A percentile compares a stretch with the other conserved stretches of the same genome.
phyloP scores from a whole-genome alignment of 805 yeast species.

The Teunomyces atbi region DNA sequence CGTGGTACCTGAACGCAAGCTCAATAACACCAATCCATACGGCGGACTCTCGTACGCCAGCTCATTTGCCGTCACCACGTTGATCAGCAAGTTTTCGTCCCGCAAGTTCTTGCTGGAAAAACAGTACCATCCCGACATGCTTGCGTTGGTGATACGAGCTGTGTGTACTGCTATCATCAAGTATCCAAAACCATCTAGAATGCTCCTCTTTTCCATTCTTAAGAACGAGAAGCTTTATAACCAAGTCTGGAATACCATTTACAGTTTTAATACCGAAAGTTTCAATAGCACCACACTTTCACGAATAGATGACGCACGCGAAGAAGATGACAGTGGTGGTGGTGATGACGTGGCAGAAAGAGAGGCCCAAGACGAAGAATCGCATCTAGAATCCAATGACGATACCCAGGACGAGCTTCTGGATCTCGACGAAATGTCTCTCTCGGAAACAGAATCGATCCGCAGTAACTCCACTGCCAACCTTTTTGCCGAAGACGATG shows the following conservation, averaged over 20 bases:
- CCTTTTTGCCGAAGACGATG: neutral
- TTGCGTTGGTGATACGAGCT: slow-evolving; percentile 59
- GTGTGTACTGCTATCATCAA: slow-evolving; percentile 53
- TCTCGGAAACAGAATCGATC: slow-evolving; percentile 1
- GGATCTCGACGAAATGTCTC: neutral
- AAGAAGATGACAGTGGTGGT: neutral
- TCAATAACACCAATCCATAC: slow-evolving; percentile 31
- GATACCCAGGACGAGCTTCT: slow-evolving; percentile 9
- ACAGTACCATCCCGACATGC: slow-evolving; percentile 48
- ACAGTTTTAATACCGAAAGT: slow-evolving; percentile 23
- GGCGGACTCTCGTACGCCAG: slow-evolving; percentile 54
- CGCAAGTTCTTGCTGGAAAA: slow-evolving; percentile 34
- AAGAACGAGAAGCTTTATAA: slow-evolving; percentile 41
- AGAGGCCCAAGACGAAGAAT: neutral
- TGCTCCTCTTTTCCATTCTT: slow-evolving; percentile 50
- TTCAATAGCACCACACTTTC: slow-evolving; percentile 20
- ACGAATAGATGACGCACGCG: slow-evolving; percentile 7
- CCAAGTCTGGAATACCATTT: slow-evolving; percentile 33
- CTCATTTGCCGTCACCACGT: slow-evolving; percentile 43
- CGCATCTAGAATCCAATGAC: neutral
- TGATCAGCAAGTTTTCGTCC: slow-evolving; percentile 39
- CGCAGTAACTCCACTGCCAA: neutral
- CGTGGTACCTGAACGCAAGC: slow-evolving; percentile 20
- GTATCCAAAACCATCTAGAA: slow-evolving; percentile 50
- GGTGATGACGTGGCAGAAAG: neutral